Base-by-base conservation (phyloP, 169 alveolate species). In the Cyclospora cayetanensis region DNA sequence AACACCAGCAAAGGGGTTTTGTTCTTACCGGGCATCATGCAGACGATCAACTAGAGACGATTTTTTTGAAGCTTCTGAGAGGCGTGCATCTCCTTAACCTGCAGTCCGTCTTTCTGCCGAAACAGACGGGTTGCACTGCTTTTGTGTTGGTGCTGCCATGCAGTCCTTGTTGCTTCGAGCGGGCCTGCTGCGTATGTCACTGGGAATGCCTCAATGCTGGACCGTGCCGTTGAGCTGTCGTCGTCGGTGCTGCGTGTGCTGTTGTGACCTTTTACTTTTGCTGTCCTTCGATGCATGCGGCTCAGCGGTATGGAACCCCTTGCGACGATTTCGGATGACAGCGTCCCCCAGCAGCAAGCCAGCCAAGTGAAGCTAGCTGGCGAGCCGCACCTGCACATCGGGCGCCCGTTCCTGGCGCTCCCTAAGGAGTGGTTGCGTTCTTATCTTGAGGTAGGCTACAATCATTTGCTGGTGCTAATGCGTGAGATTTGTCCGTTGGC, bases 81-180 rank as follows among this genome's bases (percentile, higher is more conserved):
- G 92, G 92, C 7, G 86, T 77, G 3, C 79, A 87, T 42, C 22
- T 87, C 86, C 65, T 60, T n/a, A 87, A 87, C 74, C 92, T 87
- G 46, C 76, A 77, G 92, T 87, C 9, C 1, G 92, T n/a, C 41
- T n/a, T 2, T 22, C 1, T 68, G 29, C 46, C 39, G 83, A 29
- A 18, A 53, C 31, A 31, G 83, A 4, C 39, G n/a, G 37, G 1
- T 27, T n/a, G 0, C 1, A 18, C 4, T 39, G 83, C 22, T n/a
- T 4, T n/a, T 35, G 29, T 60, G 35, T 20, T 60, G 72, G n/a
- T 66, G n/a, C n/a, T n/a, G n/a, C n/a, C n/a, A n/a, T n/a, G n/a
- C n/a, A n/a, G n/a, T n/a, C n/a, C n/a, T 46, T 46, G 87, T 66
- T 4, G 52, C 85, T 74, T 35, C 65, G 20, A 29, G 66, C 42